Percentiles rank a stretch among this genome's conserved stretches.
These are phyloP conservation scores for Hippophae tibetana DNA, from an alignment of 306 rosid genomes.

Conservation along the genomic window DNA sequence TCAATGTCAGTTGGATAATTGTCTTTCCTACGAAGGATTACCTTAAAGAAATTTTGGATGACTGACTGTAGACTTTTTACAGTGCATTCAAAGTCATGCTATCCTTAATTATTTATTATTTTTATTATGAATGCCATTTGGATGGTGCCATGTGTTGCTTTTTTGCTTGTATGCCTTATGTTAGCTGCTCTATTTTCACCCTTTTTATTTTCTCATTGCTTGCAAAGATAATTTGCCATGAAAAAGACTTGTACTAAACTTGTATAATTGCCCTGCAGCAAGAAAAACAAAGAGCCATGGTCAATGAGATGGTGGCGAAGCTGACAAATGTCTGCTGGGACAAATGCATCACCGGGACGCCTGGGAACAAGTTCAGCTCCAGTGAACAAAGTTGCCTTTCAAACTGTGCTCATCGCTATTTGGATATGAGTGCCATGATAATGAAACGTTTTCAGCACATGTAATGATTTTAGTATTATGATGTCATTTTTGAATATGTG, in stretches of 20 bases:
- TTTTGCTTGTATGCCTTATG: no score
- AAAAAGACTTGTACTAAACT: background rate
- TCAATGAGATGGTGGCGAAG: constrained; percentile 79
- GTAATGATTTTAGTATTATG: constrained; percentile 26
- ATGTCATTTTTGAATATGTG: no score
- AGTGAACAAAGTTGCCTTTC: constrained; percentile 62
- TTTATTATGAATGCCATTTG: no score
- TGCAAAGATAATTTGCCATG: background rate
- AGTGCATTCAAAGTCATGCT: no score
- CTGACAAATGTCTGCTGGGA: constrained; percentile 81
- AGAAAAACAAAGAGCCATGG: constrained; percentile 69
- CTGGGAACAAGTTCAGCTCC: constrained; percentile 85
- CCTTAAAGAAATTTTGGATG: no score
- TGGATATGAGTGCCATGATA: constrained; percentile 60
- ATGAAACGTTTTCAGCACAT: constrained; percentile 68
- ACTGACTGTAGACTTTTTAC: no score
- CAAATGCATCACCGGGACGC: constrained; percentile 73
- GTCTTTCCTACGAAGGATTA: no score
- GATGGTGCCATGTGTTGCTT: no score
- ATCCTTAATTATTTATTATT: no score
- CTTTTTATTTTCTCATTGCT: no score
- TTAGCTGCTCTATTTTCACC: no score
- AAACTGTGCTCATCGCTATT: constrained; percentile 74
- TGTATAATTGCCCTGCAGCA: constrained; percentile 35
- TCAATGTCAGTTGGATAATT: no score